Base-by-base conservation (phyloP, 257 asterid species). In the Salvia hispanica region DNA sequence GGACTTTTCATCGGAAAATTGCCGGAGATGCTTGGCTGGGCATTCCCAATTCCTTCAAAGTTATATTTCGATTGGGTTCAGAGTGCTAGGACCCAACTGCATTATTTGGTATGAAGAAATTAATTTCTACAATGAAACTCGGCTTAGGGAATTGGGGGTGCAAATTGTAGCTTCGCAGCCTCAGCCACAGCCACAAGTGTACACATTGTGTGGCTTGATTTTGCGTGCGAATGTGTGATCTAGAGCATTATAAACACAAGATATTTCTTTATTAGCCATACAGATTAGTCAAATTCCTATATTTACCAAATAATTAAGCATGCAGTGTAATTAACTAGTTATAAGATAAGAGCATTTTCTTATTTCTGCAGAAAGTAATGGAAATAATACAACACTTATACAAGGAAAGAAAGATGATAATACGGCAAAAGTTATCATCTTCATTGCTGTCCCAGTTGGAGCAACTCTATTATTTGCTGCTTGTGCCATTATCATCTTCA, bases 111-210 rank as follows among this genome's bases (percentile, higher is more conserved):
- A 54, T 43, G 82, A 67, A 42, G 12, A 8, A 7, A 3, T 0
- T 14, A 15, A 7, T 2, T 79, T 72, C 59, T 79, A 50, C 14
- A 76, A 72, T 28, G 66, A 45, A 5, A 68, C 74, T 18, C 72
- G 79, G 61, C 62, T 78, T 4, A 57, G 9, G 46, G 67, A 73
- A 50, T 39, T 60, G 2, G 43, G 36, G n/a, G 11, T 51, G 3
- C 64, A 12, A 7, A 25, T 55, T 13, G 40, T 55, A 5, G 60
- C 9, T 36, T 37, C 64, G 6, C n/a, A n/a, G n/a, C n/a, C n/a
- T n/a, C n/a, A n/a, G n/a, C n/a, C n/a, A n/a, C n/a, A n/a, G n/a
- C n/a, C n/a, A n/a, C n/a, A n/a, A n/a, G n/a, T n/a, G n/a, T n/a
- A 21, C 25, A 21, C 25, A 21, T 21, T 21, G 25, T 21, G 25